Evolutionary conservation across 1,284 basidiomycete genomes (phyloP), one percentile per base, ranked within the genome.

Genomic region (Xerocomus amazonicus): DNA sequence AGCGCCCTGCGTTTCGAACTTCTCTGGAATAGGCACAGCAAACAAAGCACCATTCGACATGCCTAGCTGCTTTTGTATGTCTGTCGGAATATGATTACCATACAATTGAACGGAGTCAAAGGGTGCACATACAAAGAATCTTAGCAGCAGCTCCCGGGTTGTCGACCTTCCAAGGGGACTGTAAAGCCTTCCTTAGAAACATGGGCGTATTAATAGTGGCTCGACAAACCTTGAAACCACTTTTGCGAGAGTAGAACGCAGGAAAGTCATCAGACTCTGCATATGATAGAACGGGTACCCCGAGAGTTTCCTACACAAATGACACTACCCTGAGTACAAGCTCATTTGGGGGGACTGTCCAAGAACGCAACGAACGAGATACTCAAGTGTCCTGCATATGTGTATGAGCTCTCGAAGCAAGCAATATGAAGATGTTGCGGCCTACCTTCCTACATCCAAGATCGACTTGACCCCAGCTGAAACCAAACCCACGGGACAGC

Each of bases 381-480:
- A 96, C 71, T 99, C 97, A 38, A 99, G 76, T 9, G 97, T 98
- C 59, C 87, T 88, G 45, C 28, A 26, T 23, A 54, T 12, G 27
- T 23, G 55, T 10, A 36, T 65, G 29, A 52, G 43, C 32, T 47
- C 17, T 31, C 19, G n/a, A 48, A 34, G 51, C 23, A 39, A 39
- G 35, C 9, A 8, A 52, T 14, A n/a, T 14, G 3, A 37, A 42
- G n/a, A 34, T 6, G 28, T 7, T 10, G 9, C 31, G 33, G 41
- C 13, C 31, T 64, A 82, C 87, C 80, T 77, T 48, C 90, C 90
- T 54, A 99, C 95, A 68, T 98, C 96, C 45, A 99, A 72, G 56
- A 99, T 98, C 0, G 90, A 94, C 67, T 99, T 99, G 32, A 92
- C 87, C 3, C 97, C 97, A 2, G 94, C 90, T 36, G 95, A 97